Base-by-base conservation (phyloP, 2,329 filamentous ascomycete genomes). In the Cordyceps pruinosa region DNA sequence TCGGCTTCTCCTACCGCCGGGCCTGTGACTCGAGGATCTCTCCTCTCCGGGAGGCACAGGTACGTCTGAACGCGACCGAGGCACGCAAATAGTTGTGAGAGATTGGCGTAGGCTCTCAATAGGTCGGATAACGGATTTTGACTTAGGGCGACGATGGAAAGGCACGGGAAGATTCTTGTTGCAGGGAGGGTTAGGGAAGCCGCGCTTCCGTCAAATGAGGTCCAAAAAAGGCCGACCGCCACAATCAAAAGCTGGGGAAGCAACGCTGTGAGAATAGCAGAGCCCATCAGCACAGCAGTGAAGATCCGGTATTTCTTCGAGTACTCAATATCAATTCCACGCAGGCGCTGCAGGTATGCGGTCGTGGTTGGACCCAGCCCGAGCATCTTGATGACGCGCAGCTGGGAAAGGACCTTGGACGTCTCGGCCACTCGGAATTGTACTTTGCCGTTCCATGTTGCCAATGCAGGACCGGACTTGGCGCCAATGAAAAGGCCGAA, bases 381-480 rank as follows among this genome's bases (percentile, higher is more conserved):
- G 9, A 53, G 6, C 41, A 53, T 48, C 17, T 58, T 58, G 15
- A 58, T 58, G 15, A 19, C 28, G 15, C 32, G 32, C 32, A 34
- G 10, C 32, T 34, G 32, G 10, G 32, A 34, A 34, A 34, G 32
- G 32, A 34, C 10, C 10, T 34, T 34, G 32, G 32, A 34, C 4
- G 32, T 34, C 32, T 34, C 32, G 32, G 32, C 32, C 5, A 34
- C 10, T 4, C 4, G 48, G 41, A 7, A 7, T 54, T 58, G 49
- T 50, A 58, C 30, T 6, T 35, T 42, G 2, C 39, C 19, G 17
- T 57, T 57, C 55, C 55, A 57, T 13, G 2, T 17, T 7, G 21
- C 47, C 34, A 57, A 15, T 1, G 26, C 35, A 3, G 44, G 34
- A 5, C 44, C 53, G 19, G 26, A 17, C 12, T 23, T 42, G 39